Conservation (phyloP, 805 yeast species). For the Brettanomyces anomalus region DNA sequence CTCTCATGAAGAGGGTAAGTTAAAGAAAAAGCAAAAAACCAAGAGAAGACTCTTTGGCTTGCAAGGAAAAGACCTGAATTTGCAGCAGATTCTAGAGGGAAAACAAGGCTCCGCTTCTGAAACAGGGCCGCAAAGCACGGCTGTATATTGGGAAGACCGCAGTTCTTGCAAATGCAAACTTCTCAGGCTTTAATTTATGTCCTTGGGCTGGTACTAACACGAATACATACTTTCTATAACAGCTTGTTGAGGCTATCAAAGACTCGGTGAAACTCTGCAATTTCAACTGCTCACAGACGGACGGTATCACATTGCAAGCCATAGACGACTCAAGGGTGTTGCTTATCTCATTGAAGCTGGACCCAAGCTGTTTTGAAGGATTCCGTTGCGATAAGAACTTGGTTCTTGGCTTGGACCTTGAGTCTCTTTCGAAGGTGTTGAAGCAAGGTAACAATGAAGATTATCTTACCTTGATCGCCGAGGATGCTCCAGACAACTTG, state of each 20-base stretch:
- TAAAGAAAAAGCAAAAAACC: too few relatives aligned
- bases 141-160: too few relatives aligned
- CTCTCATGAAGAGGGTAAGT: slow-evolving; percentile 70
- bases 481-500: slow-evolving; percentile 62
- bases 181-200: too few relatives aligned
- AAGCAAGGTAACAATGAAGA: slow-evolving; percentile 90
- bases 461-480: slow-evolving; percentile 80
- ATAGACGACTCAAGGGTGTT: slow-evolving; percentile 96
- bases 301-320: slow-evolving; percentile 92
- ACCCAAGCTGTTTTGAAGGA: slow-evolving; percentile 79
- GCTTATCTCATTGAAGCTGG: slow-evolving; percentile 79
- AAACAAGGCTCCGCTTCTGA: too few relatives aligned
- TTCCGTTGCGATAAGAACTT: slow-evolving; percentile 94
- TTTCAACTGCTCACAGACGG: slow-evolving; percentile 87
- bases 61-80: too few relatives aligned
- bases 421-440: slow-evolving; percentile 78
- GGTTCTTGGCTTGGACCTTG: slow-evolving; percentile 85
- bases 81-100: too few relatives aligned
- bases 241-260: slow-evolving; percentile 85
- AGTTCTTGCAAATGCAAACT: too few relatives aligned
- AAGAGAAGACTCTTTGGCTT: too few relatives aligned
- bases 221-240: too few relatives aligned
- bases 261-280: slow-evolving; percentile 94
- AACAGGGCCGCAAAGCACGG: too few relatives aligned
- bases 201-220: too few relatives aligned